Evolutionary conservation across 805 yeast genomes (phyloP), one percentile per base, ranked within the genome.

Genomic region (Kurtzmaniella fragi): DNA sequence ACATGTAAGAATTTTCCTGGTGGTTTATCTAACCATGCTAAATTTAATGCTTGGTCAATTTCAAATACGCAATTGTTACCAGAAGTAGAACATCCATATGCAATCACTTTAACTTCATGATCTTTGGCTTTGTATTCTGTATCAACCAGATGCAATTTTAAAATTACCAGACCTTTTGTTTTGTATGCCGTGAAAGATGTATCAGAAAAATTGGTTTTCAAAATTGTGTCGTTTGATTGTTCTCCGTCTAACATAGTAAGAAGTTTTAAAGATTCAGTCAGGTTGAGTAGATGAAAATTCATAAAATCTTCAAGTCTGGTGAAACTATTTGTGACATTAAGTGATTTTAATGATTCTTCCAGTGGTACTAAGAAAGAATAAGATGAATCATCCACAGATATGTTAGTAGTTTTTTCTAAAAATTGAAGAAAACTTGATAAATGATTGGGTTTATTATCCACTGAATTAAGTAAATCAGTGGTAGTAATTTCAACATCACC

Each of bases 331-430:
- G 77, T 71, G 38, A 75, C 70, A 47, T 77, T 82, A 28, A 70
- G 77, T 43, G 69, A 61, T 8, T 54, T 48, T 42, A 88, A 55
- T 0, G 88, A 77, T 13, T 71, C 70, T 2, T 76, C 61, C 0
- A 82, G 71, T 1, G 98, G 97, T 0, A 88, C 73, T 17, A 90
- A 58, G n/a, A 89, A 56, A 0, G 96, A 85, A 40, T 50, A 66
- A 3, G 35, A 66, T 58, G 20, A 20, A 20, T 20, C 8, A 20
- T 20, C 25, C 25, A 20, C 25, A 20, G 25, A 20, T 20, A 20
- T 20, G 7, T 5, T 5, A 5, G 25, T 5, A 20, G 25, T 20
- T 20, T 20, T 20, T 8, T 8, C 8, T 20, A 20, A 20, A 20
- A 20, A 20, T 20, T 20, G 25, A 20, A 20, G 25, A 20, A 20